Evolutionary conservation across 148 eudicot species (phyloP), one percentile per base, ranked within the genome.

Genomic region (Rhododendron mucronatum): DNA sequence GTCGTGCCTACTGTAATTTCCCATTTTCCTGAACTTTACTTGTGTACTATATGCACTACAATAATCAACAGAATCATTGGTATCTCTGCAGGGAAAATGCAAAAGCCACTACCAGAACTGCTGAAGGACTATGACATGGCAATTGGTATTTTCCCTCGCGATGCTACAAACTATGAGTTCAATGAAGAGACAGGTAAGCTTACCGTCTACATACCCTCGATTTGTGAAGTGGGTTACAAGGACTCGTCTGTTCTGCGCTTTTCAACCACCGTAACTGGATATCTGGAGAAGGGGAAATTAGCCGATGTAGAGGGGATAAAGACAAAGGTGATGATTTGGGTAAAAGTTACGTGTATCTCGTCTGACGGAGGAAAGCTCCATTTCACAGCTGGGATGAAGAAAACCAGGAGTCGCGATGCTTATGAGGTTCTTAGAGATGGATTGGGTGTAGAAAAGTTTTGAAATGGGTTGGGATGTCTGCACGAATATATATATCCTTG

Each of bases 121-220:
- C 92, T 97, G n/a, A 92, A 97, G 91, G 98, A 97, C 65, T 90
- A 94, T 75, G 94, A 97, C 89, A 86, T 97, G 48, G 88, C 99
- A 50, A 88, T 88, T 16, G 99, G 99, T 16, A 93, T 97, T 90
- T 97, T 97, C 85, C 99, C 99, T 16, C 95, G 93, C 61, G 96
- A 97, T 83, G 99, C 96, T 30, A 97, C 98, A 82, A 95, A 95
- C 87, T 97, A 95, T 15, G 99, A 97, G 93, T 94, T 97, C 87
- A 94, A 95, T 84, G 99, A 95, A 76, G 90, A 92, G 87, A 94
- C 98, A 0, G 85, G 90, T 82, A 97, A 93, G 92, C 94, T 95
- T 35, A 93, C 89, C 0, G 98, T 97, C 21, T 92, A 89, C 86
- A 91, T 97, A 67, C 95, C 98, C 67, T 89, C 95, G 71, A 63